These are phyloP conservation scores for Kazachstania bromeliacearum DNA, from an alignment of 805 yeast genomes.

Conservation along the genomic window DNA sequence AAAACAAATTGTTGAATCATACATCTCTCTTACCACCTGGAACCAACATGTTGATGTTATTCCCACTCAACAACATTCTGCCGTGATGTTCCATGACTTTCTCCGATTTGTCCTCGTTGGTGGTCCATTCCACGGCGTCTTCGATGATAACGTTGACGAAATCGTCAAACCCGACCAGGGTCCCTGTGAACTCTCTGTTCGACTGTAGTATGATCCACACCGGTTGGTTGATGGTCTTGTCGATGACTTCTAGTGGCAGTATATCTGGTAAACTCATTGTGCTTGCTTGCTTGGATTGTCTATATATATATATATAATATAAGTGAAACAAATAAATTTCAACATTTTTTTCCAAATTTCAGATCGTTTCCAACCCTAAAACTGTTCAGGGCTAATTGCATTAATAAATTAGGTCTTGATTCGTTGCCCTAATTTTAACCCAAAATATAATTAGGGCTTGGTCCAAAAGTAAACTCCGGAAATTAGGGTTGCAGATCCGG, in stretches of 20 bases:
- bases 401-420: no score
- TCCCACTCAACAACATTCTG: slow-evolving; percentile 62
- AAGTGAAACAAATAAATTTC: no score
- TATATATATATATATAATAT: no score
- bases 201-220: slow-evolving; percentile 64
- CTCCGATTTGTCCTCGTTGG: slow-evolving; percentile 28
- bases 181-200: slow-evolving; percentile 77
- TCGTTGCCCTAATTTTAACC: no score
- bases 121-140: slow-evolving; percentile 39
- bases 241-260: slow-evolving; percentile 77
- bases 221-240: slow-evolving; percentile 72
- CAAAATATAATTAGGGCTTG: no score
- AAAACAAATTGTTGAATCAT: no score
- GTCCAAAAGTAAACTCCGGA: no score
- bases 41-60: slow-evolving; percentile 59
- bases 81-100: slow-evolving; percentile 38
- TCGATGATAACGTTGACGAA: slow-evolving; percentile 85
- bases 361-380: no score
- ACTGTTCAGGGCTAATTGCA: no score
- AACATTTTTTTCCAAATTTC: no score
- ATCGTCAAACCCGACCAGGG: slow-evolving; percentile 86
- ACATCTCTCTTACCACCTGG: slow-evolving; percentile 37
- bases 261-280: slow-evolving; percentile 21
- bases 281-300: background rate
- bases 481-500: no score